A percentile compares a stretch with the other conserved stretches of the same genome.
Evolutionary conservation across 75 land plant genomes (phyloP).

Genomic region (Picea glauca): DNA sequence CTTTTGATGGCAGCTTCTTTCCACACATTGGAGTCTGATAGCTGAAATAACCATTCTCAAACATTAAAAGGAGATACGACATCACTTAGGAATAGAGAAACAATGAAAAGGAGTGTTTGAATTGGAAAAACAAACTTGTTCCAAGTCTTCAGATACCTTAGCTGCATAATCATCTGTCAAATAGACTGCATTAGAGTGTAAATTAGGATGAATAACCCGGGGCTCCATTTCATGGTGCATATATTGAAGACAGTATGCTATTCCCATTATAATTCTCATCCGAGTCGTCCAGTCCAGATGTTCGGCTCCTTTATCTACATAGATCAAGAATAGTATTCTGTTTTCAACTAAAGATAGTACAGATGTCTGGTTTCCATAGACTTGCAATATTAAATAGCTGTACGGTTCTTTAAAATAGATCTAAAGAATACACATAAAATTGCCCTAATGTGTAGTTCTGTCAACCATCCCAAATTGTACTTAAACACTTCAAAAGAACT

Average conservation of each 20-base stretch:
- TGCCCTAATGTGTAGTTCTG: background rate
- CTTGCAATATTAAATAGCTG: background rate
- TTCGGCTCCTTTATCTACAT: constrained; percentile 73
- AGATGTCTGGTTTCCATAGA: background rate
- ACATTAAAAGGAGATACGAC: background rate
- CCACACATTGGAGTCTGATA: constrained; percentile 27
- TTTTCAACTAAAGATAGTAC: background rate
- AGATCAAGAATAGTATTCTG: background rate
- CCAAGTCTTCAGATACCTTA: constrained; percentile 35
- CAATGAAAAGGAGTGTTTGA: constrained; percentile 1
- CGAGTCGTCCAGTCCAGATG: constrained; percentile 71
- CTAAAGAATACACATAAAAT: background rate
- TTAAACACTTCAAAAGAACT: background rate
- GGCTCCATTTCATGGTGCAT: constrained; percentile 85
- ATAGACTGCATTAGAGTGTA: constrained; percentile 41
- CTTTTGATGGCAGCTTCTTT: constrained; percentile 8
- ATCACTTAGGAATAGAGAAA: background rate
- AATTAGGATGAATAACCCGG: constrained; percentile 46
- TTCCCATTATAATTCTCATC: constrained; percentile 80
- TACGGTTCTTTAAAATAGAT: background rate
- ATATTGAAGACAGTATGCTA: constrained; percentile 72
- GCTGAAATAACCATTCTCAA: background rate
- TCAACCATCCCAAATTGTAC: background rate
- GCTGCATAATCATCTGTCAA: constrained; percentile 87
- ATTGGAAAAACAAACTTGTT: background rate